Evolutionary conservation across 1,139 yeast species (phyloP), one percentile per base, ranked within the genome.

Genomic region (Zygoascus hellenicus): DNA sequence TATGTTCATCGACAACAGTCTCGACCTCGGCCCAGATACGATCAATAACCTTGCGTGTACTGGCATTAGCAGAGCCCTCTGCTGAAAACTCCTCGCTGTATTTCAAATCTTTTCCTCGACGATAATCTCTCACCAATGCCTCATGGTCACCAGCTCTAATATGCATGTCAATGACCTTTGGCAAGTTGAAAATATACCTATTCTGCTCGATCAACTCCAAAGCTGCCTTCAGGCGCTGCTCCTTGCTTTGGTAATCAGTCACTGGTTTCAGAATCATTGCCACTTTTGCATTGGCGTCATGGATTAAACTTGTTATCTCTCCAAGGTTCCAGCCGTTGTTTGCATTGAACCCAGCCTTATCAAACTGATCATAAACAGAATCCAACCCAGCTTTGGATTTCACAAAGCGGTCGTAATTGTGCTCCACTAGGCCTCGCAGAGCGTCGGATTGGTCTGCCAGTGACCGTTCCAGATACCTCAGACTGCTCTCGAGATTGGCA

Each of bases 261-360:
- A 90, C 78, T 0, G 97, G 97, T 52, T 89, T 79, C 53, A 88
- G 76, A 62, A 83, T 70, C 52, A 81, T 70, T 0, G 87, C 74
- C 0, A 90, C 83, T n/a, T 64, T 63, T 26, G 64, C 56, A 36
- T 61, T 62, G 29, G 71, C 66, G 9, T 67, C 70, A 36, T 67
- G 69, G 33, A 67, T 54, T 15, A 51, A 48, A 38, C 57, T 45
- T 53, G 65, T 56, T 34, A 70, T 53, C 7, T 40, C 48, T 7
- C 48, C 57, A 31, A 67, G 53, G 3, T 71, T 69, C 62, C 65
- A 67, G 13, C 59, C 64, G 9, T 62, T 53, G 17, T 69, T 73
- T 28, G 70, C 68, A 40, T 57, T 58, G 48, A 71, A 61, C 5
- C 74, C 74, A 26, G 67, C 56, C 37, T 63, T 57, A 30, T 71